Conservation (phyloP, 345 rosid species). For the Excoecaria agallocha region DNA sequence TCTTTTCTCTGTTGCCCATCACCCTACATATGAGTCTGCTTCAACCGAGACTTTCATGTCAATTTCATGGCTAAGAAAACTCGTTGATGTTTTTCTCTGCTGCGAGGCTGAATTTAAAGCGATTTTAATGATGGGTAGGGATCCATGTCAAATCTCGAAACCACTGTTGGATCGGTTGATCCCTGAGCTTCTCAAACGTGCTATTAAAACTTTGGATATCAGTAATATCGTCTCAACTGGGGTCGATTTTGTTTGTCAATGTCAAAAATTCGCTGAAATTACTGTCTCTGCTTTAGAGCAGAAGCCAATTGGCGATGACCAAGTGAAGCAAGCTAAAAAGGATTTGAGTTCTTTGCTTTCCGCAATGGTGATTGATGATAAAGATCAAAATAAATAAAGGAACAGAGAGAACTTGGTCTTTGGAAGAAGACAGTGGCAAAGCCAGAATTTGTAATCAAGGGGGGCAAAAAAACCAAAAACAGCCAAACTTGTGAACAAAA, state of each 20-base stretch:
- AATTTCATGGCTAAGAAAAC: conserved; percentile 83
- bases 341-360: conserved; percentile 50
- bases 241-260: conserved; percentile 67
- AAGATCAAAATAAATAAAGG: conserved; percentile 41
- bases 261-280: conserved; percentile 71
- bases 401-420: conserved; percentile 78
- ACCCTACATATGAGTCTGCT: background rate
- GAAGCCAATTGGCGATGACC: conserved; percentile 76
- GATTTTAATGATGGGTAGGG: conserved; percentile 63
- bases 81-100: conserved; percentile 84
- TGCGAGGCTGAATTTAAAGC: conserved; percentile 98
- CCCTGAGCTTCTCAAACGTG: conserved; percentile 72
- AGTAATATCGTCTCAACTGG: conserved; percentile 78
- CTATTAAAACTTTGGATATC: conserved; percentile 71
- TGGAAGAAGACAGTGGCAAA: no score
- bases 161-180: conserved; percentile 82
- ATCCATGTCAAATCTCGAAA: conserved; percentile 62
- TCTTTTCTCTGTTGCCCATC: no score
- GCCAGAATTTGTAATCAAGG: no score
- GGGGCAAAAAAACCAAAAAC: no score
- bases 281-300: conserved; percentile 61
- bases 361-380: conserved; percentile 55
- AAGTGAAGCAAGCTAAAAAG: conserved; percentile 70
- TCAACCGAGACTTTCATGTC: no score
- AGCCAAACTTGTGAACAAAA: no score